A percentile compares a stretch with the other conserved stretches of the same genome.
phyloP scores from a whole-genome alignment of 331 rosid species.

The Erythrophleum ivorense region DNA sequence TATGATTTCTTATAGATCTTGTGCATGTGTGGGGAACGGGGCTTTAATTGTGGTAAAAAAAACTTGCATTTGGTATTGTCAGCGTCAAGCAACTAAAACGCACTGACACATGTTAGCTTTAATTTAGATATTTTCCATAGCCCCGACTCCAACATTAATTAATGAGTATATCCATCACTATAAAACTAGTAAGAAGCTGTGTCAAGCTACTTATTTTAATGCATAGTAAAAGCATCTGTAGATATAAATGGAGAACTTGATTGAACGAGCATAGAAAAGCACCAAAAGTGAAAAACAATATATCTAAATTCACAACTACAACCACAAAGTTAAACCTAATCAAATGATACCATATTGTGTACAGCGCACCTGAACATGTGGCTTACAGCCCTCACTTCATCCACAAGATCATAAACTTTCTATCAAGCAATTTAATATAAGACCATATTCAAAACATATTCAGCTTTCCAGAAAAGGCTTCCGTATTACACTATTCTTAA shows the following conservation, averaged over 20 bases:
- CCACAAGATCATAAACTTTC: neutral
- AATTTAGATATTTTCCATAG: neutral
- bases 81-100: neutral
- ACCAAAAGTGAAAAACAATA: neutral
- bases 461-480: neutral
- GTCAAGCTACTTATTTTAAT: neutral
- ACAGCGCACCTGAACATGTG: too few species aligned
- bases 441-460: neutral
- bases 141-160: neutral
- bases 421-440: too few species aligned
- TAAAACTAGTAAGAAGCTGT: neutral
- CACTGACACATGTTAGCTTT: neutral
- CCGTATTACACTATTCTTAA: too few species aligned
- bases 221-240: neutral
- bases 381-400: neutral
- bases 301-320: neutral
- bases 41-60: neutral
- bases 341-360: neutral
- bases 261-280: neutral
- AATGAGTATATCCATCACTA: neutral
- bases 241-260: too few species aligned
- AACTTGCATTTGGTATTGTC: neutral
- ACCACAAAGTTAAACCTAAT: neutral
- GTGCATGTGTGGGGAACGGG: neutral
- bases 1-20: neutral